Base-by-base conservation (phyloP, 257 asterid species). In the Nicotiana tabacum region DNA sequence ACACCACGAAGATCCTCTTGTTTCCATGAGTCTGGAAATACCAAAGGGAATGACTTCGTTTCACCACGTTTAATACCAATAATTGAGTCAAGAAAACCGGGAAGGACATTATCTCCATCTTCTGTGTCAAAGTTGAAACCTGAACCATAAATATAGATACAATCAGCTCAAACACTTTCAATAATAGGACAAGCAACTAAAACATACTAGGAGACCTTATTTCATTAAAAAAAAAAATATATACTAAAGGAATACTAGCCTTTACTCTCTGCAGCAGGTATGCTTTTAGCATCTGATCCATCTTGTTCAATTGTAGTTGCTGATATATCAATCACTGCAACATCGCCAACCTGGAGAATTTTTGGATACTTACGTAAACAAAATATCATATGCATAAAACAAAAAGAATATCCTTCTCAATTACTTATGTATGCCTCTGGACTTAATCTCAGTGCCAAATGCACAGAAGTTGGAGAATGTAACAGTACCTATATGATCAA, bases 201-300 rank as follows among this genome's bases (percentile, higher is more conserved):
- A 74, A 13, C 43, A 61, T 51, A 74, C 80, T 74, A 15, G 62
- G 15, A 48, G 64, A 8, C 58, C 0, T 11, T 18, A 69, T 16
- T 17, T 55, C 60, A 37, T 16, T 1, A 10, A 29, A 35, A 53
- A 65, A 33, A 3, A 4, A 33, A 18, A 8, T 9, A 39, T 61
- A 11, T 65, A 48, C 4, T 27, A 9, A 64, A 48, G 60, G 77
- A 66, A 80, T 24, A 51, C 77, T 85, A 83, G 39, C 99, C 98
- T 94, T 91, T 94, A 83, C 97, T 94, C 96, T 94, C 99, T 11
- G 98, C 99, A 83, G 99, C 95, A 82, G 98, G 98, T 82, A 94
- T 92, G 53, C 64, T 88, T 90, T 90, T 87, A 55, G 89, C 88
- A 77, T 87, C 85, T 57, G 97, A 88, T 87, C 90, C 96, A 82